phyloP scores from a whole-genome alignment of 176 grass and related monocot genomes.

The Melocanna baccifera region DNA sequence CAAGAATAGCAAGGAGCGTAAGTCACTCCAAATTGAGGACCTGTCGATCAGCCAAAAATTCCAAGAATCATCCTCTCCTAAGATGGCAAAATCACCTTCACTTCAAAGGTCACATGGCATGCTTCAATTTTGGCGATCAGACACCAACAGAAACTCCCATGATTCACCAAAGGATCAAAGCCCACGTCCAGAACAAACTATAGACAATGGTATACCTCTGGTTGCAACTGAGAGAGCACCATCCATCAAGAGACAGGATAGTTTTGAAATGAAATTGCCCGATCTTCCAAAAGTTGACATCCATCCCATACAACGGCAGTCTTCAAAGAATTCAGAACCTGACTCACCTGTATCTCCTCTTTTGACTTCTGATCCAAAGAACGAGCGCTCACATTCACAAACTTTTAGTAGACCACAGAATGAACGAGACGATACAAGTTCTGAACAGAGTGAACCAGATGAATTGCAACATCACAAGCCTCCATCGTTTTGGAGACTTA shows the following conservation, averaged over 20 bases:
- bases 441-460: conserved; percentile 66
- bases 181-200: conserved; percentile 67
- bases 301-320: conserved; percentile 73
- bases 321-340: conserved; percentile 86
- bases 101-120: conserved; percentile 76
- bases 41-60: conserved; percentile 44
- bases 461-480: conserved; percentile 58
- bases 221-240: conserved; percentile 56
- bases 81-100: conserved; percentile 96
- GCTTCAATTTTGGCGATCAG: conserved; percentile 65
- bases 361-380: conserved; percentile 92
- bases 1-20: conserved; percentile 62
- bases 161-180: conserved; percentile 87
- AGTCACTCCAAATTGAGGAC: conserved; percentile 74
- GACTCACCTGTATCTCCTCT: conserved; percentile 98
- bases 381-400: conserved; percentile 96
- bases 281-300: conserved; percentile 96
- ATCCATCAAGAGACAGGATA: conserved; percentile 92
- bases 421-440: conserved; percentile 61
- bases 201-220: conserved; percentile 56
- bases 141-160: conserved; percentile 71
- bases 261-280: conserved; percentile 84
- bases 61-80: conserved; percentile 78
- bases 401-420: conserved; percentile 86
- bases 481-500: conserved; percentile 97